Base-by-base conservation (phyloP, 2,329 filamentous ascomycete genomes). In the Paraphoma chrysanthemicola region DNA sequence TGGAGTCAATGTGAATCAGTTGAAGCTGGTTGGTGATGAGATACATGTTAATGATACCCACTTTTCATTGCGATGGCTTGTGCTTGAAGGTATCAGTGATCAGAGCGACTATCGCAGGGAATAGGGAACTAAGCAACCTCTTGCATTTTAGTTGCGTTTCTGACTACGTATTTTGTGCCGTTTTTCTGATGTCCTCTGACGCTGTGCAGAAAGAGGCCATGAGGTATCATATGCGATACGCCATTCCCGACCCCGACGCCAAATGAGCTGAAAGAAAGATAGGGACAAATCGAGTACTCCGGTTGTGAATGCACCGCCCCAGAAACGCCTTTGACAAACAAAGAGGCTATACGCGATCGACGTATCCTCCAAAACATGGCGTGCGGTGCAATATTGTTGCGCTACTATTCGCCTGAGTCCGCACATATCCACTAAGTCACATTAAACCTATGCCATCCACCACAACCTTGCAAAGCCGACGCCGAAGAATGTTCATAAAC, bases 1-100 rank as follows among this genome's bases (percentile, higher is more conserved):
- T 79, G 1, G 77, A 79, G 52, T 66, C 71, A 17, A 52, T 65
- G 39, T 68, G 33, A 36, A 36, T 10, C 33, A 41, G 44, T 30
- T 2, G 28, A 36, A 23, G n/a, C 33, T 44, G 14, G 23, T 28
- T 12, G 36, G 48, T 30, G 51, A 23, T 31, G 2, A 30, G 43
- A n/a, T 33, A 36, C 9, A 23, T 45, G 47, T 45, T 48, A 53
- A 53, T 53, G 44, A 53, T 53, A 53, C 44, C 51, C 51, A 36
- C 9, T 36, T 10, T 36, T 2, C 33, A 10, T 36, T 36, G 23
- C 23, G 5, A 23, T 23, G 23, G 23, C 23, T 23, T 23, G 23
- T 23, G 23, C 23, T 23, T 23, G 23, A 23, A 23, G 23, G 23
- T 23, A 23, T 23, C 23, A 23, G 23, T 23, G 23, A 23, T 23